Percentiles rank a stretch among this genome's conserved stretches.
These are phyloP conservation scores for Nakazawaea sp. DNA, from an alignment of 805 yeast species.

Conservation along the genomic window DNA sequence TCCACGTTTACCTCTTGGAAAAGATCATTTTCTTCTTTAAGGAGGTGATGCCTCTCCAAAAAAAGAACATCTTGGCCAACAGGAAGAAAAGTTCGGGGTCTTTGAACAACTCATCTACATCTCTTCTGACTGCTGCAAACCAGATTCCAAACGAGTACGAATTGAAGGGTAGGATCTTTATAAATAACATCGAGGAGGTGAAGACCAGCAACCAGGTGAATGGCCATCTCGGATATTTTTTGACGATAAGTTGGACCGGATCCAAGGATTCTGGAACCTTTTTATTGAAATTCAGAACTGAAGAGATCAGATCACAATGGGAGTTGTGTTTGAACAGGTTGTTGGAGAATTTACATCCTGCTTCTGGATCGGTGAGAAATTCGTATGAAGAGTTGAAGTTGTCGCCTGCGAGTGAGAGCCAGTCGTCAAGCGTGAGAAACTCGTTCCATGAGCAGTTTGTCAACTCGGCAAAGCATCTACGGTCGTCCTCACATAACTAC, in stretches of 20 bases:
- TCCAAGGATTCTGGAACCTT: constrained; percentile 83
- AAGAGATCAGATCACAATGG: constrained; percentile 84
- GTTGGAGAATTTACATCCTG: constrained; percentile 9
- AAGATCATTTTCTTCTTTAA: constrained; percentile 54
- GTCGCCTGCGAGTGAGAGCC: constrained; percentile 14
- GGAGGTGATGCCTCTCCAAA: constrained; percentile 35
- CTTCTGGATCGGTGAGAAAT: constrained; percentile 1
- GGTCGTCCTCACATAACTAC: constrained; percentile 8
- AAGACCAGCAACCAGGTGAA: constrained; percentile 13
- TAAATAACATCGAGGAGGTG: constrained; percentile 55
- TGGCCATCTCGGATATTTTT: constrained; percentile 41
- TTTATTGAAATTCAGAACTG: constrained; percentile 73
- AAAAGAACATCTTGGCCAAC: constrained; percentile 42
- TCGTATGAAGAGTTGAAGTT: constrained; percentile 14
- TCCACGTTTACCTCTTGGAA: constrained; percentile 85
- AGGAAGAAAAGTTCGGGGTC: constrained; percentile 44
- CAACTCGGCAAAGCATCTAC: constrained; percentile 12
- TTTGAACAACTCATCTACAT: constrained; percentile 25
- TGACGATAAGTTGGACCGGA: constrained; percentile 77
- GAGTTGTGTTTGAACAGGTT: constrained; percentile 45
- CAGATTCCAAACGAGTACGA: constrained; percentile 29
- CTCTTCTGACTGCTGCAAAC: constrained; percentile 6
- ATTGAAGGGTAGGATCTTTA: constrained; percentile 76
- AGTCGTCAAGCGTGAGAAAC: constrained; percentile 13
- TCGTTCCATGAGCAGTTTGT: constrained; percentile 14